These are phyloP conservation scores for Botryotinia globosa DNA, from an alignment of 2,329 filamentous ascomycete species.

Conservation along the genomic window DNA sequence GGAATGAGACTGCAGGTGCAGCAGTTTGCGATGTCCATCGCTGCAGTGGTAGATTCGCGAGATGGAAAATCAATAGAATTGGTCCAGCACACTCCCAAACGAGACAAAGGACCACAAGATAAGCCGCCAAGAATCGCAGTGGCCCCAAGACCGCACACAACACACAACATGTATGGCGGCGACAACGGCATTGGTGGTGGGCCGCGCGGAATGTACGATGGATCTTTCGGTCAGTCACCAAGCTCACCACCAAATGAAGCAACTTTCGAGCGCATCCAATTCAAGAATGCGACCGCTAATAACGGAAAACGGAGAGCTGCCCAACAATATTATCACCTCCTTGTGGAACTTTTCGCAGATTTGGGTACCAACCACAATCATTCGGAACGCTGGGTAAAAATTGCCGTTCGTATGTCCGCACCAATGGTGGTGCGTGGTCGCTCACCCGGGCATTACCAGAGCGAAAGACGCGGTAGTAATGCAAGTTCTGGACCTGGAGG, in stretches of 20 bases:
- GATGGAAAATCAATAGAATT: conserved; percentile 64
- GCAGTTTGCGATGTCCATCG: conserved; percentile 63
- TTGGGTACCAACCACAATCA: conserved; percentile 40
- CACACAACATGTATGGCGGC: conserved; percentile 31
- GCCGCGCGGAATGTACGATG: conserved; percentile 27
- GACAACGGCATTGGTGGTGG: conserved; percentile 29
- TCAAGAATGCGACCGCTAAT: conserved; percentile 72
- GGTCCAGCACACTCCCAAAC: conserved; percentile 73
- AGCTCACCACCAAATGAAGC: conserved; percentile 36
- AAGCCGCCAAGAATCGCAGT: conserved; percentile 52
- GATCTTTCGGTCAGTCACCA: conserved; percentile 30
- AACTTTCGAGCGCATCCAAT: conserved; percentile 70
- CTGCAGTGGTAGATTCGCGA: conserved; percentile 62
- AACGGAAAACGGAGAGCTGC: conserved; percentile 71
- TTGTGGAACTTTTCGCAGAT: conserved; percentile 64
- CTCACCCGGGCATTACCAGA: conserved; percentile 61
- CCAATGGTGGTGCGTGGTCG: conserved; percentile 66
- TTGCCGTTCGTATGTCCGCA: conserved; percentile 57
- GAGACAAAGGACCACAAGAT: conserved; percentile 67
- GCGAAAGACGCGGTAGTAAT: conserved; percentile 49
- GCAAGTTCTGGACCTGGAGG: conserved; percentile 56
- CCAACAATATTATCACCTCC: conserved; percentile 70
- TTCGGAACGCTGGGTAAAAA: conserved; percentile 51
- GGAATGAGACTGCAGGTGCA: conserved; percentile 44
- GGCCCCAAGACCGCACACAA: conserved; percentile 34